These are phyloP conservation scores for Pythium folliculosum DNA, from an alignment of 352 stramenopile genomes.

Conservation along the genomic window DNA sequence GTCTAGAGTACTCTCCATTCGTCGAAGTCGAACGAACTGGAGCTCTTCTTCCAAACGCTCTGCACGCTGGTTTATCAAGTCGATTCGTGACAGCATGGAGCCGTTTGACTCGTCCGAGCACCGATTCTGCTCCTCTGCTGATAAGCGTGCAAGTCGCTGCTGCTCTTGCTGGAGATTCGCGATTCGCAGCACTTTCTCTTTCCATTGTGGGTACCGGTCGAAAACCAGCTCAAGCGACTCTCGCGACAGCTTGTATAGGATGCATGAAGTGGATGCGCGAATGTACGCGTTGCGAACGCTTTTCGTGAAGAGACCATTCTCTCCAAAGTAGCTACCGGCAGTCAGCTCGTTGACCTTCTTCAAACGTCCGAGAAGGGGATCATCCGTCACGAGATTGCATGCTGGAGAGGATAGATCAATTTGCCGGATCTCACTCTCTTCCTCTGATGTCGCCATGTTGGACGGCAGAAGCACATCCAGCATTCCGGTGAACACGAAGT, in stretches of 20 bases:
- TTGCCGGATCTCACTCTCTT: neutral
- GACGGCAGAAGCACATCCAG: conserved; percentile 39
- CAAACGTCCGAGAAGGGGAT: conserved; percentile 8
- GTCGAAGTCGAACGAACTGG: conserved; percentile 31
- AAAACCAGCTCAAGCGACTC: conserved; percentile 52
- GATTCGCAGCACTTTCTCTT: conserved; percentile 46
- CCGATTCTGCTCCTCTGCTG: conserved; percentile 25
- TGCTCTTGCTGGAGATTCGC: conserved; percentile 41
- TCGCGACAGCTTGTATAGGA: conserved; percentile 45
- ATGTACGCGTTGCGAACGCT: conserved; percentile 41
- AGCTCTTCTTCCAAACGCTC: conserved; percentile 38
- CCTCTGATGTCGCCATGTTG: conserved; percentile 4
- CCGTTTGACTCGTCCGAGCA: conserved; percentile 24
- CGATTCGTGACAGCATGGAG: conserved; percentile 29
- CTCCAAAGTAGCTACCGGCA: conserved; percentile 42
- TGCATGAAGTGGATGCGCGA: conserved; percentile 45
- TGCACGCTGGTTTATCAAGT: conserved; percentile 30
- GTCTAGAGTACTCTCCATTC: conserved; percentile 16
- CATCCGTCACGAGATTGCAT: conserved; percentile 1
- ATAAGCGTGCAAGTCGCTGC: conserved; percentile 26
- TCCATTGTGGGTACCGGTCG: conserved; percentile 45
- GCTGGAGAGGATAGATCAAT: neutral
- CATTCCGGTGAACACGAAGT: conserved; percentile 54
- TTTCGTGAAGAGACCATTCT: conserved; percentile 45
- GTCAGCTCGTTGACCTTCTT: conserved; percentile 45